Evolutionary conservation across 306 rosid genomes (phyloP), one percentile per base, ranked within the genome.

Genomic region (Vicia sativa): DNA sequence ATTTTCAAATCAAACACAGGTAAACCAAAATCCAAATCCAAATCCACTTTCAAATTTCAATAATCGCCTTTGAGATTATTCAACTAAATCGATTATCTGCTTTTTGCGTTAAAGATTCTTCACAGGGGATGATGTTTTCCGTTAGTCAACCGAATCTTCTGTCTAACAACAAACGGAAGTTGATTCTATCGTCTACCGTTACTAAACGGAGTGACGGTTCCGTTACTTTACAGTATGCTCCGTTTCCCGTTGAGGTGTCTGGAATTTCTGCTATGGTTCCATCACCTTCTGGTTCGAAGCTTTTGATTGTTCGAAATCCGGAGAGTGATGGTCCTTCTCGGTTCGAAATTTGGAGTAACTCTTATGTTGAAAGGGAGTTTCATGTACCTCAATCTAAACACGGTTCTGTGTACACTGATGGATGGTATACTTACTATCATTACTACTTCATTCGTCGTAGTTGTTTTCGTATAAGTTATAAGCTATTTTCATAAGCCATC

Each of bases 351-450:
- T 93, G 97, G 98, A 81, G 70, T 65, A 61, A 74, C 49, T 84
- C 87, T 82, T 83, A 70, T 31, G 25, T 93, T 52, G 85, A 85
- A 65, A 86, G 71, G 74, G 97, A 88, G 78, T 88, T 83, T 68
- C 88, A 67, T 53, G 72, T 93, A 37, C 87, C 97, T 49, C 87
- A 75, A 61, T 85, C 96, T 13, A 74, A 85, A 73, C 98, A 93
- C 52, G 97, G 95, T 42, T 80, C 97, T 0, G 86, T 93, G 0
- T 90, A 90, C 54, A 64, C 84, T 11, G 98, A 93, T 82, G 97
- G 86, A 78, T 90, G 98, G 98, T 92, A 83, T 80, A 19, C 9
- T 61, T 2, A 9, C 14, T 39, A 18, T 52, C 31, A 55, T 6
- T 3, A 26, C 23, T 3, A 50, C 59, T 53, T 23, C 0, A 5